phyloP scores from a whole-genome alignment of 202 grass and related monocot genomes.

The Miscanthus sacchariflorus region DNA sequence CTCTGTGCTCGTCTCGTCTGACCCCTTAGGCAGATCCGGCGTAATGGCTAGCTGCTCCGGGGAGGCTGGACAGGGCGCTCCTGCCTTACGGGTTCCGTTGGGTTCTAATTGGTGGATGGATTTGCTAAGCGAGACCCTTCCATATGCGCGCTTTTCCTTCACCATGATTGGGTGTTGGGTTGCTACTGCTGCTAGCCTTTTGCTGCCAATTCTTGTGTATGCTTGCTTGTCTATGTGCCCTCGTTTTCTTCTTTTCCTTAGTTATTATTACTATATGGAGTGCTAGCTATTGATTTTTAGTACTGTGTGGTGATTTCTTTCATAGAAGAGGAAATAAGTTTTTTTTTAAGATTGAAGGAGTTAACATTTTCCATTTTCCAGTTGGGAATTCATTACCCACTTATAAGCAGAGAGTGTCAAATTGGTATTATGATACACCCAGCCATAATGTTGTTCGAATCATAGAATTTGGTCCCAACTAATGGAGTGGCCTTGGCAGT shows the following conservation, averaged over 20 bases:
- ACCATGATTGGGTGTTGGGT: neutral
- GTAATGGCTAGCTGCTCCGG: neutral
- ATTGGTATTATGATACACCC: neutral
- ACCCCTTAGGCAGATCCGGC: neutral
- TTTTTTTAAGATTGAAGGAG: neutral
- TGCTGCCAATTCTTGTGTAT: neutral
- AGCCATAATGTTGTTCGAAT: neutral
- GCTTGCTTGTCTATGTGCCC: no score
- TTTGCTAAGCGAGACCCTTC: neutral
- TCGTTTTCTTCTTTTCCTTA: no score
- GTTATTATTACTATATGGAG: no score
- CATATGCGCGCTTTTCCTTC: conserved; percentile 14
- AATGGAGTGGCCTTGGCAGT: neutral
- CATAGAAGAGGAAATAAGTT: neutral
- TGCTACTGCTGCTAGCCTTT: conserved; percentile 10
- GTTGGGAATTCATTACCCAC: neutral
- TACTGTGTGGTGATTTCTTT: conserved; percentile 7
- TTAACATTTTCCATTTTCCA: neutral
- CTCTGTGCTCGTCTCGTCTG: neutral
- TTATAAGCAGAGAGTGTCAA: neutral
- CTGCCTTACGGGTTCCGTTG: neutral
- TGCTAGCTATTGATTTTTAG: neutral
- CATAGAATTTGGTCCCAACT: neutral
- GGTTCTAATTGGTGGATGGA: conserved; percentile 3
- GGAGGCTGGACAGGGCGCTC: neutral